A percentile compares a stretch with the other conserved stretches of the same genome.
phyloP scores from a whole-genome alignment of 257 asterid genomes.

The Rubia yunnanensis region DNA sequence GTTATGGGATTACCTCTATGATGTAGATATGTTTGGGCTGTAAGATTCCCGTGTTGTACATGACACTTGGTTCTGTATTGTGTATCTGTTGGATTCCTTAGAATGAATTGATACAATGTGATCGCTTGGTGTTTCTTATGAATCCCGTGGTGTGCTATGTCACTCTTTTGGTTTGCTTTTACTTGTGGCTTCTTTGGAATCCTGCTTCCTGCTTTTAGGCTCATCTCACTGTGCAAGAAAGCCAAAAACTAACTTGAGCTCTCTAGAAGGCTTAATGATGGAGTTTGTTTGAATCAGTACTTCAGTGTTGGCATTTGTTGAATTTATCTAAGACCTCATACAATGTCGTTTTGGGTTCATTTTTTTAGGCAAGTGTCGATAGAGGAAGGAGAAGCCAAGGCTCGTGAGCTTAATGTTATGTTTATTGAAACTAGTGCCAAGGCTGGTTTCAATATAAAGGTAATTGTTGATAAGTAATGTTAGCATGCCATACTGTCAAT shows the following conservation, averaged over 20 bases:
- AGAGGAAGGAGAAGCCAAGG: constrained; percentile 48
- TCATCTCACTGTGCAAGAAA: not conserved
- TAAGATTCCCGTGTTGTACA: not conserved
- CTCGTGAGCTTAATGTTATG: constrained; percentile 46
- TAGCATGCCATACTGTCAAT: not conserved
- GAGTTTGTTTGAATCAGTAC: not conserved
- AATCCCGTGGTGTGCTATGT: not conserved
- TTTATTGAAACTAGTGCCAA: constrained; percentile 47
- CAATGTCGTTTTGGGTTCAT: not conserved
- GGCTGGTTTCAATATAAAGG: constrained; percentile 48
- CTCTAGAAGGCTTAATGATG: not conserved
- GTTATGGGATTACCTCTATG: not conserved
- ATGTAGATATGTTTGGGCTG: not conserved
- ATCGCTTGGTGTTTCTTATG: not conserved
- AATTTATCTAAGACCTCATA: not conserved
- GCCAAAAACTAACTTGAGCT: not conserved
- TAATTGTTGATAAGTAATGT: constrained; percentile 2
- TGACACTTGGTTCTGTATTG: not conserved
- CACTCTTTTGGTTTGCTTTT: not conserved
- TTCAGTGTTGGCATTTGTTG: not conserved
- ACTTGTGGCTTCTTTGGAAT: not conserved
- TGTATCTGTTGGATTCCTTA: not conserved
- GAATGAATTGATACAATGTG: not conserved
- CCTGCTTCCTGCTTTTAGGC: not conserved
- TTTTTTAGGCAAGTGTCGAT: constrained; percentile 38